These are phyloP conservation scores for Tephrocybe sp. DNA, from an alignment of 768 basidiomycete species.

Conservation along the genomic window DNA sequence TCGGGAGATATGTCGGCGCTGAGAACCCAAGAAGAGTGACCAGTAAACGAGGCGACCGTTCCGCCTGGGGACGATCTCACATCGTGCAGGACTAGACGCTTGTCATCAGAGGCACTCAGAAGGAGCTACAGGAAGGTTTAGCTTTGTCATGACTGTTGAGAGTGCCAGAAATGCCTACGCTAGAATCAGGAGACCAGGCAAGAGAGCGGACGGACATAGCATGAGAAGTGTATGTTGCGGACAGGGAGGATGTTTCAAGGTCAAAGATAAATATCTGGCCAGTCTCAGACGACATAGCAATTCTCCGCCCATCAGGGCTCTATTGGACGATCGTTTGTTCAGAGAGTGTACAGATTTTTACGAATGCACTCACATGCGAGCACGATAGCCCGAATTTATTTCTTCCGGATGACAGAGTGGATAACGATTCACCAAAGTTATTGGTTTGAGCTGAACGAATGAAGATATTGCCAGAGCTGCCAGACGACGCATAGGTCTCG, in stretches of 20 bases:
- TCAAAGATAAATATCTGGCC: conserved; percentile 92
- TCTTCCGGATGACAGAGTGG: conserved; percentile 63
- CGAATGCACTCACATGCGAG: conserved; percentile 52
- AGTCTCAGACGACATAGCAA: conserved; percentile 81
- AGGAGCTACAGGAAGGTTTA: conserved; percentile 59
- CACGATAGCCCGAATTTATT: conserved; percentile 79
- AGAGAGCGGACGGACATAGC: conserved; percentile 87
- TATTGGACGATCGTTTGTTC: conserved; percentile 27
- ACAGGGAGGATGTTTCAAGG: conserved; percentile 62
- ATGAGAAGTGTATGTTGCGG: conserved; percentile 79
- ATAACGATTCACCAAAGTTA: conserved; percentile 66
- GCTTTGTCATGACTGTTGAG: not conserved
- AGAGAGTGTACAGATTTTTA: not conserved
- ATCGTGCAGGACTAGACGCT: conserved; percentile 87
- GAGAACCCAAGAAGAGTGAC: conserved; percentile 92
- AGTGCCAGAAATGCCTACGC: conserved; percentile 50
- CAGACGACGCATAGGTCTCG: conserved; percentile 73
- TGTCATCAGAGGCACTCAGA: conserved; percentile 90
- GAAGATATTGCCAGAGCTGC: conserved; percentile 66
- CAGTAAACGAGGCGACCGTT: conserved; percentile 81
- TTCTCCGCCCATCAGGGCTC: conserved; percentile 85
- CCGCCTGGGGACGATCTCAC: conserved; percentile 78
- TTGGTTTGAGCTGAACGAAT: conserved; percentile 69
- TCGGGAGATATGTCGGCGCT: conserved; percentile 83
- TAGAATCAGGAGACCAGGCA: conserved; percentile 88